Percentiles rank a stretch among this genome's conserved stretches.
Conservation (phyloP, 2,329 filamentous ascomycete species). For the Cladobotryum mycophilum region DNA sequence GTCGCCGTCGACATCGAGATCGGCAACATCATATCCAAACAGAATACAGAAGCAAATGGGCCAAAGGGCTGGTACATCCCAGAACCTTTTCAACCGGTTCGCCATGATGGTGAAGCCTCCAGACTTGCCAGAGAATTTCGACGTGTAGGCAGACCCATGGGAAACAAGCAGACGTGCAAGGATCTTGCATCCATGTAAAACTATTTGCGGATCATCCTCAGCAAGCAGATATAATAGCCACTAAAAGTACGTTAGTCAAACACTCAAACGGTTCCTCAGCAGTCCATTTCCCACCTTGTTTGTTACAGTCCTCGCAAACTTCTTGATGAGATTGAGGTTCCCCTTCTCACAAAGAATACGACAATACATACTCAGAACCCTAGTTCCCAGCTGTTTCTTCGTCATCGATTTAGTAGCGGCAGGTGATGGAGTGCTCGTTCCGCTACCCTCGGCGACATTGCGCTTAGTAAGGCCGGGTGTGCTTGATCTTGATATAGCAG, state of each 20-base stretch:
- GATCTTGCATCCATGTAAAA: conserved; percentile 75
- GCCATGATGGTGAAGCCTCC: conserved; percentile 86
- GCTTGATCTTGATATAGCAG: conserved; percentile 32
- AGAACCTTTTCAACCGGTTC: conserved; percentile 76
- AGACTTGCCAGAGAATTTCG: conserved; percentile 76
- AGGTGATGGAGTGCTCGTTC: conserved; percentile 24
- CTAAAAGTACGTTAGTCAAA: conserved; percentile 33
- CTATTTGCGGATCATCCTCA: conserved; percentile 76
- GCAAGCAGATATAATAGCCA: conserved; percentile 90
- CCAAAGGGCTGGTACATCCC: conserved; percentile 82
- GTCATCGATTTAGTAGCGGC: conserved; percentile 38
- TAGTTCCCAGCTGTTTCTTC: conserved; percentile 66
- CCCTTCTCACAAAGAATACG: conserved; percentile 69
- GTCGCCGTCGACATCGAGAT: conserved; percentile 63
- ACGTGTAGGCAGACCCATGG: conserved; percentile 74
- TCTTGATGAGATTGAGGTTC: conserved; percentile 64
- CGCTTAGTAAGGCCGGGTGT: conserved; percentile 35
- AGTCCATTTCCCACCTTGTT: conserved; percentile 61
- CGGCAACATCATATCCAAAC: conserved; percentile 75
- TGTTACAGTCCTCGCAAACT: conserved; percentile 89
- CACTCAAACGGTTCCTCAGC: conserved; percentile 13
- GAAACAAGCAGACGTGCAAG: conserved; percentile 76
- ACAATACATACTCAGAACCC: conserved; percentile 71
- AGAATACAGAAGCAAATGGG: conserved; percentile 81
- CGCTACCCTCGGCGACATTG: conserved; percentile 30